Base-by-base conservation (phyloP, 768 basidiomycete species). In the Tremella fuciformis region DNA sequence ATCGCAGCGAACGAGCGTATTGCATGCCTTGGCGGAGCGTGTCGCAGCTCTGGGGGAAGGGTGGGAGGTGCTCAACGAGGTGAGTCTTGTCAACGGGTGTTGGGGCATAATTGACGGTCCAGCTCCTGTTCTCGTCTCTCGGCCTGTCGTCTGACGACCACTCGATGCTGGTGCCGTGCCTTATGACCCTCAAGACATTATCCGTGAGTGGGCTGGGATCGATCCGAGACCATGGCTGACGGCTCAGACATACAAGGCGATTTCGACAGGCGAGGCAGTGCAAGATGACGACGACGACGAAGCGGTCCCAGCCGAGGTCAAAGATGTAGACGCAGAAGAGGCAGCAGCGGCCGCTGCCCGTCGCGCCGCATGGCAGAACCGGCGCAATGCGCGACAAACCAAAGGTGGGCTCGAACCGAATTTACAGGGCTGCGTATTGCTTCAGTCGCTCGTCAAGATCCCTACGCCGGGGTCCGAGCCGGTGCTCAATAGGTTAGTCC, bases 401-500 rank as follows among this genome's bases (percentile, higher is more conserved):
- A 60, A 65, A 66, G 54, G 78, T 55, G 78, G 80, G 1, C 70
- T 84, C 41, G 86, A 85, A 69, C 84, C 86, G 7, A 88, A 84
- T 66, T 83, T 87, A 13, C 90, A 91, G 73, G 94, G 94, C 1
- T 88, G 89, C 2, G 76, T 97, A 16, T 77, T 99, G 13, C 77
- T 97, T 1, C 92, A 98, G 76, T 85, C 88, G 2, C 78, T 97
- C 58, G 81, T 97, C 22, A 82, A 81, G 26, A 81, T 96, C 21
- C 76, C 83, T 0, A 80, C 82, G 8, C 84, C 87, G 1, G 83
- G 87, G 64, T 87, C 88, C 67, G 80, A 83, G 48, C 77, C 83
- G 21, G 84, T 92, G 2, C 77, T 86, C 21, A 81, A 86, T 26
- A 88, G 87, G 91, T 89, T 60, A 58, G 79, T 53, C 16, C 41